Evolutionary conservation across 2,329 filamentous ascomycete genomes (phyloP), one percentile per base, ranked within the genome.

Genomic region (Lachnellula suecica): DNA sequence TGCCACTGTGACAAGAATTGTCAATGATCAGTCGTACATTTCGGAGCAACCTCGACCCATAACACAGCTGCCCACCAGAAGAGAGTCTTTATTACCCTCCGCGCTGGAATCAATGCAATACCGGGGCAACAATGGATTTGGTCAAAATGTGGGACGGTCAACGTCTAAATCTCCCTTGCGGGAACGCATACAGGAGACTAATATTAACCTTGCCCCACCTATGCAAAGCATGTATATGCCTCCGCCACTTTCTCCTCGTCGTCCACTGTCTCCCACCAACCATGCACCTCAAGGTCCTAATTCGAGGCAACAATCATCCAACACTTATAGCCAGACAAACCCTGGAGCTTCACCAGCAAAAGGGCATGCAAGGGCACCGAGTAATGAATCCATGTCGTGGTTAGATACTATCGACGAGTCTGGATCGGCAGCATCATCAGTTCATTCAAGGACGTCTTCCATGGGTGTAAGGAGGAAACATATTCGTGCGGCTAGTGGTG

Each of bases 391-490:
- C 4, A 91, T 88, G 47, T 96, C 91, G 1, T 96, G 92, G 92
- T 72, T 96, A n/a, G 90, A 96, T 66, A 93, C 91, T 1, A 94
- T 95, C 51, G 89, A 96, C 67, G 92, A 96, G 63, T 96, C 91
- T 20, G 87, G 83, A 17, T 96, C 92, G 1, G 85, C 84, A 3
- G 79, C 82, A 2, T 90, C 89, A 2, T 96, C 92, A 0, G 79
- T 91, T 2, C 89, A 91, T 67, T 96, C 92, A 0, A 79, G 89
- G 44, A 84, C 87, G 4, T 92, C 89, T 1, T 89, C 87, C 1
- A 72, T 86, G 53, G 80, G 84, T 40, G 72, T 88, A 44, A 79
- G 83, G 56, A 79, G 87, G 58, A 89, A 87, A 64, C 86, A 88
- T 59, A 81, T 90, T 48, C 83, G 87, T 44, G 78, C 77, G 31